Evolutionary conservation across 2,329 filamentous ascomycete genomes (phyloP).

Genomic region (Exophiala sp.): DNA sequence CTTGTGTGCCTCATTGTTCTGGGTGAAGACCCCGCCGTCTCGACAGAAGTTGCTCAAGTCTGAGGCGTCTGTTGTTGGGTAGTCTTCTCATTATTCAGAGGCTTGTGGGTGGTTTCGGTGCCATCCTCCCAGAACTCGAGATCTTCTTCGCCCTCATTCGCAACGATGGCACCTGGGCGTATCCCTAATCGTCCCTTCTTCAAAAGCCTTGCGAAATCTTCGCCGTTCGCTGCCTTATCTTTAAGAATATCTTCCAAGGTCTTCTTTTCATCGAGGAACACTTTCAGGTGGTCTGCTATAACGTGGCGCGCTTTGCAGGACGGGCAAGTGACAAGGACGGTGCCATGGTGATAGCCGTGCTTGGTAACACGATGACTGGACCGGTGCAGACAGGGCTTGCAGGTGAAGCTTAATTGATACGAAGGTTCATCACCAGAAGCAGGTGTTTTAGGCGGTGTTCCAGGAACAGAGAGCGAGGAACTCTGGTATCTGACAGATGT

Average conservation of each 20-base stretch:
- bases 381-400: conserved; percentile 74
- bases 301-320: conserved; percentile 81
- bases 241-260: conserved; percentile 44
- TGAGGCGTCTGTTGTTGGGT: not conserved
- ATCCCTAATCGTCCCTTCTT: conserved; percentile 70
- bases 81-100: conserved; percentile 5
- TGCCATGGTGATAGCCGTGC: conserved; percentile 90
- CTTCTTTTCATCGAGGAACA: conserved; percentile 45
- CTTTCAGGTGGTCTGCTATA: conserved; percentile 82
- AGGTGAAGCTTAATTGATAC: conserved; percentile 90
- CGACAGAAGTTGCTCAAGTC: not conserved
- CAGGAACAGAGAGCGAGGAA: conserved; percentile 21
- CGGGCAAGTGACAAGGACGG: conserved; percentile 84
- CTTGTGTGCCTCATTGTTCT: too few relatives aligned
- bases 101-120: conserved; percentile 35
- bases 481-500: conserved; percentile 12
- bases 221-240: conserved; percentile 38
- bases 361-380: conserved; percentile 86
- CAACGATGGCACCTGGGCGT: conserved; percentile 57
- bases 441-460: conserved; percentile 4
- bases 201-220: conserved; percentile 63
- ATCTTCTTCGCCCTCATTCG: conserved; percentile 66
- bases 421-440: conserved; percentile 39
- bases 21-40: too few relatives aligned
- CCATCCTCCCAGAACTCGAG: conserved; percentile 89